These are phyloP conservation scores for Barnettozyma wickerhamii DNA, from an alignment of 805 yeast species.

Conservation along the genomic window DNA sequence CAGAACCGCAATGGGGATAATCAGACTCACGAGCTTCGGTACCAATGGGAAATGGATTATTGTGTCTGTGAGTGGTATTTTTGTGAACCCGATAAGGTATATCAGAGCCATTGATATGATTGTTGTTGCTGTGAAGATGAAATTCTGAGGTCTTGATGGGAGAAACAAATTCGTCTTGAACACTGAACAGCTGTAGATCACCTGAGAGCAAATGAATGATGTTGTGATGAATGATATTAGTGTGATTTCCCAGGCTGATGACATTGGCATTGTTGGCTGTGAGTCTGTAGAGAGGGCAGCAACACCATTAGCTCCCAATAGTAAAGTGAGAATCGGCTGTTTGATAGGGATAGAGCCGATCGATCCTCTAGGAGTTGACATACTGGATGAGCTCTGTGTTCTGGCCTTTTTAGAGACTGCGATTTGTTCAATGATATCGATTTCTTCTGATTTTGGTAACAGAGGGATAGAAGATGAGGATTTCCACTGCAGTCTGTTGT, in stretches of 20 bases:
- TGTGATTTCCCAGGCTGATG: not conserved
- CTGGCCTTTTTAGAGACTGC: not conserved
- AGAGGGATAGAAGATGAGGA: not conserved
- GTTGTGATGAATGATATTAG: constrained; percentile 25
- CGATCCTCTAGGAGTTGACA: not conserved
- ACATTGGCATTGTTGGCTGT: not conserved
- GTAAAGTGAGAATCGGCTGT: constrained; percentile 5
- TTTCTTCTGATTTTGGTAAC: not conserved
- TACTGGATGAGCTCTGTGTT: not conserved
- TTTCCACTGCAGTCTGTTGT: not conserved
- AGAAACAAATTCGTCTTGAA: constrained; percentile 76
- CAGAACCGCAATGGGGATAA: not conserved
- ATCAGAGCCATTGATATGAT: not conserved
- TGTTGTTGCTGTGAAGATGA: not conserved
- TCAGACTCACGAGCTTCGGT: not conserved
- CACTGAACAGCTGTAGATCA: constrained; percentile 54
- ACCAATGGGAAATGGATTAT: constrained; percentile 1
- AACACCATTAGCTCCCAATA: constrained; percentile 1
- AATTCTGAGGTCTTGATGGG: constrained; percentile 4
- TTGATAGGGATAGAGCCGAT: not conserved
- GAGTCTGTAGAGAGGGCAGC: not conserved
- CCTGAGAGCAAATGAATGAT: constrained; percentile 26
- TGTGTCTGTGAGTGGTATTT: not conserved
- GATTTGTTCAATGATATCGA: not conserved
- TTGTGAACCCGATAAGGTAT: not conserved